These are phyloP conservation scores for Rutstroemia sp. DNA, from an alignment of 2,329 filamentous ascomycete genomes.

Conservation along the genomic window DNA sequence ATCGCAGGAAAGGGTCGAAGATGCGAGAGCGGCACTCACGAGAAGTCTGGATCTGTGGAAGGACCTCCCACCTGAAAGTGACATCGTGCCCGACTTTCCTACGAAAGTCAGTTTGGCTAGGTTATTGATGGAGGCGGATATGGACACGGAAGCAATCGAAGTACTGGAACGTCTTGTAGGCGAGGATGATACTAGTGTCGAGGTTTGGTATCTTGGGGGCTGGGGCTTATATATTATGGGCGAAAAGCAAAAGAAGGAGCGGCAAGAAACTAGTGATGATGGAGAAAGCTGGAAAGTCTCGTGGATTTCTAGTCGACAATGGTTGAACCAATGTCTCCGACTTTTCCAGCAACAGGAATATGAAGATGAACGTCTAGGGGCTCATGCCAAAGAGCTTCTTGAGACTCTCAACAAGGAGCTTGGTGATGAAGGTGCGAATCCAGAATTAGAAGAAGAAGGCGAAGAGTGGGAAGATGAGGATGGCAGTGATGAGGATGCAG, in stretches of 20 bases:
- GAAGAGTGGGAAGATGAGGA: slow-evolving; percentile 47
- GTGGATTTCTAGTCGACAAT: slow-evolving; percentile 70
- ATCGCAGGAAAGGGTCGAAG: slow-evolving; percentile 71
- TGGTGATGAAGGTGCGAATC: slow-evolving; percentile 52
- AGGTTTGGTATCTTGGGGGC: slow-evolving; percentile 94
- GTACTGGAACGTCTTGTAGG: slow-evolving; percentile 76
- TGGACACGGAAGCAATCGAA: slow-evolving; percentile 77
- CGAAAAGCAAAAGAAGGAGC: slow-evolving; percentile 50
- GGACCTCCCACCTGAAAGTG: slow-evolving; percentile 64
- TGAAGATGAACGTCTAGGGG: slow-evolving; percentile 70
- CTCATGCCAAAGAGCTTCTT: slow-evolving; percentile 68
- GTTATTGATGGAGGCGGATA: slow-evolving; percentile 80
- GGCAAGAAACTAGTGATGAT: slow-evolving; percentile 33
- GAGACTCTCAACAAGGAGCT: slow-evolving; percentile 55
- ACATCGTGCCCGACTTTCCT: slow-evolving; percentile 74
- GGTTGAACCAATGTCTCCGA: slow-evolving; percentile 73
- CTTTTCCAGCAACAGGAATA: slow-evolving; percentile 77
- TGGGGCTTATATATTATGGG: slow-evolving; percentile 83
- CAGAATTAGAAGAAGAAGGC: slow-evolving; percentile 42
- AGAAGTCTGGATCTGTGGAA: slow-evolving; percentile 81
- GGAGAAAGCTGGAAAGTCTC: slow-evolving; percentile 40
- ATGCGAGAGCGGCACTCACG: slow-evolving; percentile 71
- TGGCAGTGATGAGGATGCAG: slow-evolving; percentile 37
- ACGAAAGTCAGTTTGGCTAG: slow-evolving; percentile 76
- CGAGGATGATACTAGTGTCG: slow-evolving; percentile 91